Percentiles rank a stretch among this genome's conserved stretches.
Evolutionary conservation across 805 yeast species (phyloP).

Genomic region (Clavispora vitiphila): DNA sequence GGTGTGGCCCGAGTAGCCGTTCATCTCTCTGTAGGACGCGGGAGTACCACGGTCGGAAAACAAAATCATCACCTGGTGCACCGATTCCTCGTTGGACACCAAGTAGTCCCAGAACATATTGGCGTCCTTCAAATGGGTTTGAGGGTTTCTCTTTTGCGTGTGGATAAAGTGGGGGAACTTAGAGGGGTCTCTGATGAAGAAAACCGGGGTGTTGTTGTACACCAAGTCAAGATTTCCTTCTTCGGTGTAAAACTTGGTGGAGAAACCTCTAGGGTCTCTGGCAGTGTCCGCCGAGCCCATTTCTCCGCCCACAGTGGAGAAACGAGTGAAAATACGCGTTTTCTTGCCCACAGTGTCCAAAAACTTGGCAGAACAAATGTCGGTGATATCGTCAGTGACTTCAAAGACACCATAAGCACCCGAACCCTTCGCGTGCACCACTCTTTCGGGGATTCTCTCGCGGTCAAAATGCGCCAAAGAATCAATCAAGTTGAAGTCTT

Average conservation of each 20-base stretch:
- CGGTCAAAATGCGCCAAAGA: conserved; percentile 83
- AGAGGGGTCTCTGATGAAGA: conserved; percentile 78
- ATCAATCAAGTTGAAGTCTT: conserved; percentile 77
- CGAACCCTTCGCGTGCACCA: conserved; percentile 90
- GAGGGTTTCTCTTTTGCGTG: conserved; percentile 81
- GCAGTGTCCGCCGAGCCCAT: conserved; percentile 76
- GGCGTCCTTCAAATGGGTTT: conserved; percentile 74
- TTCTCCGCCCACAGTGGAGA: conserved; percentile 88
- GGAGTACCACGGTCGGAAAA: conserved; percentile 85
- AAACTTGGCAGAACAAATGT: conserved; percentile 21
- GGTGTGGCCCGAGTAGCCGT: conserved; percentile 82
- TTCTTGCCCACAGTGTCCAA: conserved; percentile 27
- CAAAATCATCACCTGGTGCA: conserved; percentile 68
- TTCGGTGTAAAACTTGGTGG: conserved; percentile 75
- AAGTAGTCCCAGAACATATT: conserved; percentile 84
- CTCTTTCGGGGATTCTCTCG: conserved; percentile 89
- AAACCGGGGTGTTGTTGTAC: conserved; percentile 81
- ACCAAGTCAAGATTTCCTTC: conserved; percentile 85
- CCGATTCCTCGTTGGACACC: conserved; percentile 65
- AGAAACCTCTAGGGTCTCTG: conserved; percentile 84
- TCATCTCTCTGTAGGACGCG: conserved; percentile 67
- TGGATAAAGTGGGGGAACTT: conserved; percentile 87
- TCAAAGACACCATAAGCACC: conserved; percentile 88
- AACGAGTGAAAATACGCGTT: conserved; percentile 52
- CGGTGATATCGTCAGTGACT: conserved; percentile 57